Evolutionary conservation across 2,329 filamentous ascomycete genomes (phyloP), one percentile per base, ranked within the genome.

Genomic region (Curvularia eragrostidis): DNA sequence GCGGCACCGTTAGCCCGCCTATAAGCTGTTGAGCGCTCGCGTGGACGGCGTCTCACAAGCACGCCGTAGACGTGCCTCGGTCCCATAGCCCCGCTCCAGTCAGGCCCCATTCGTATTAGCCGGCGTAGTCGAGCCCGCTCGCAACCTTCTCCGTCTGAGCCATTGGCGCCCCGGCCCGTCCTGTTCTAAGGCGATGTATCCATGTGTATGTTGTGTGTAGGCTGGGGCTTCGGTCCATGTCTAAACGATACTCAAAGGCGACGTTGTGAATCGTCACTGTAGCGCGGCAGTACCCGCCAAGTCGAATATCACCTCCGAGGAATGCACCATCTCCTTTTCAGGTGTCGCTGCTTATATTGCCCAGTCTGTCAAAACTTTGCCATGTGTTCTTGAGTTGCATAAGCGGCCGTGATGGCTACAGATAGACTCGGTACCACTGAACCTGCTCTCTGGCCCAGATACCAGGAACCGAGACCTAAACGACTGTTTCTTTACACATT

Each of bases 21-120:
- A 57, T 48, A 53, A 54, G 43, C 36, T 54, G 24, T 12, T 39
- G 30, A 23, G 41, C 13, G 10, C 43, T 30, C n/a, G 47, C 32
- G 18, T 38, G 8, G 24, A 39, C 41, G 32, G 28, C 39, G n/a
- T 48, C 42, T 57, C 43, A 54, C 50, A 43, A 24, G 50, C 44
- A 41, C 30, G 54, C 44, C 23, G 47, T 32, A 43, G 3, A 43
- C 51, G 32, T 57, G 51, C 54, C 54, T 57, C 54, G 54, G 54
- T 54, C 34, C 6, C 48, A n/a, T 12, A 36, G 53, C 48, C 41
- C n/a, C 9, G 12, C 32, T 8, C 10, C 18, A 12, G 18, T n/a
- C 5, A n/a, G 2, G 0, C 47, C 24, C 24, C 15, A 23, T 10
- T 21, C 7, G 53, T 15, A 1, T 24, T 52, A 56, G 48, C 19